Evolutionary conservation across 805 yeast species (phyloP).

Genomic region (Yamadazyma takamatsuzukensis): DNA sequence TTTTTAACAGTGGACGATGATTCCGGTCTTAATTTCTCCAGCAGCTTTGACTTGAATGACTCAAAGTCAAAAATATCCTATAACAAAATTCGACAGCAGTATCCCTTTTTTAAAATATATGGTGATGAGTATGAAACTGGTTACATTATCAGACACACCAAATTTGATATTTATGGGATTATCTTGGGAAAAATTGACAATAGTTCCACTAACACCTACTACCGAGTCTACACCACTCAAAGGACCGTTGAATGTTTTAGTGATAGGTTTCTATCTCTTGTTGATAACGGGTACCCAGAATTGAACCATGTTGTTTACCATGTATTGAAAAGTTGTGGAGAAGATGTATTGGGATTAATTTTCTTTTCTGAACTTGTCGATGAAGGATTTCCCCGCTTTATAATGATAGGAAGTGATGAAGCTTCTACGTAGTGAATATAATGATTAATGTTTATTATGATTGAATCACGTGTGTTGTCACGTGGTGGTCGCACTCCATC

Average conservation of each 20-base stretch:
- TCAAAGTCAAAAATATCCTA: constrained; percentile 6
- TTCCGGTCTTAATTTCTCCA: constrained; percentile 3
- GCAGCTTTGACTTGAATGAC: constrained; percentile 5
- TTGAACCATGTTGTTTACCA: constrained; percentile 2
- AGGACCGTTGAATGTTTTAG: constrained; percentile 14
- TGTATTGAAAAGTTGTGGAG: constrained; percentile 10
- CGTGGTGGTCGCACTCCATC: too few species aligned
- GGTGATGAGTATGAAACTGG: constrained; percentile 4
- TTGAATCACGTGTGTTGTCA: too few species aligned
- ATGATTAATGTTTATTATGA: too few species aligned
- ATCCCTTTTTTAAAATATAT: constrained; percentile 2
- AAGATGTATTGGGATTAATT: constrained; percentile 8
- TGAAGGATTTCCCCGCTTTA: background rate
- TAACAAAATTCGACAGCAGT: constrained; percentile 1
- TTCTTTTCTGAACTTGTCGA: constrained; percentile 2
- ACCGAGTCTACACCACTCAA: constrained; percentile 14
- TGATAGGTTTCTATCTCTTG: constrained; percentile 5
- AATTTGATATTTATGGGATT: constrained; percentile 9
- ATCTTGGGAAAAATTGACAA: constrained; percentile 8
- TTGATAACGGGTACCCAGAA: constrained; percentile 2
- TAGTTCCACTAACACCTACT: constrained; percentile 3
- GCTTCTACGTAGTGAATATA: too few species aligned
- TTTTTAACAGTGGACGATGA: background rate
- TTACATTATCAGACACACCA: constrained; percentile 7
- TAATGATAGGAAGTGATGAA: background rate